Base-by-base conservation (phyloP, 2,329 filamentous ascomycete genomes). In the Bisporella sp. region DNA sequence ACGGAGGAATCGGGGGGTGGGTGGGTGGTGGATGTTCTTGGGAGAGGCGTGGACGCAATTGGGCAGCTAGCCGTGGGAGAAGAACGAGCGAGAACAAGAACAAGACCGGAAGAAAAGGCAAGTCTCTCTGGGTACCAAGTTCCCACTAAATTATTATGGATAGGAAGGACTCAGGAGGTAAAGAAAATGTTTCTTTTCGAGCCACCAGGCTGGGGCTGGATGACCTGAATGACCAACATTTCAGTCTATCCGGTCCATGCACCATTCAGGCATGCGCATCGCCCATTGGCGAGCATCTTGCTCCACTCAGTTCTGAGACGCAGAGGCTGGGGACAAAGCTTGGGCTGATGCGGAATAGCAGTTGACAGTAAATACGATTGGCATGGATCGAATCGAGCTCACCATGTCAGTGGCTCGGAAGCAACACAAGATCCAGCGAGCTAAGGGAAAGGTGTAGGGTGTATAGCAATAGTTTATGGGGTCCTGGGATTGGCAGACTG, bases 221-320 rank as follows among this genome's bases (percentile, higher is more conserved):
- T 50, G 48, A 47, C 49, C 49, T 55, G 49, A 51, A 52, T 56
- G 55, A 58, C 56, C 56, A 56, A 54, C 50, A 53, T 49, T 48
- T 44, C 50, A 40, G 43, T 45, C 46, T 52, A 50, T 49, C 49
- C 50, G 41, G 49, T 28, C 11, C 4, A 5, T 28, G 41, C 4
- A 13, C n/a, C 8, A 13, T 13, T 29, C 28, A 29, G 41, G n/a
- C 3, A 5, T 11, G 41, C 21, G 21, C 21, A 21, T 21, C 21
- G 21, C 21, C 21, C 21, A 21, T 21, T 21, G 21, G 21, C 21
- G 21, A 21, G 21, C 21, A 7, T 9, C 13, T 45, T 45, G 42
- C n/a, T n/a, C 31, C 28, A 30, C 28, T 31, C 31, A 45, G 28
- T 30, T 31, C 21, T 31, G 13, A 31, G n/a, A 32, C n/a, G 9